A percentile compares a stretch with the other conserved stretches of the same genome.
Conservation (phyloP, 2,329 filamentous ascomycete genomes). For the Fusarium anthophilum region DNA sequence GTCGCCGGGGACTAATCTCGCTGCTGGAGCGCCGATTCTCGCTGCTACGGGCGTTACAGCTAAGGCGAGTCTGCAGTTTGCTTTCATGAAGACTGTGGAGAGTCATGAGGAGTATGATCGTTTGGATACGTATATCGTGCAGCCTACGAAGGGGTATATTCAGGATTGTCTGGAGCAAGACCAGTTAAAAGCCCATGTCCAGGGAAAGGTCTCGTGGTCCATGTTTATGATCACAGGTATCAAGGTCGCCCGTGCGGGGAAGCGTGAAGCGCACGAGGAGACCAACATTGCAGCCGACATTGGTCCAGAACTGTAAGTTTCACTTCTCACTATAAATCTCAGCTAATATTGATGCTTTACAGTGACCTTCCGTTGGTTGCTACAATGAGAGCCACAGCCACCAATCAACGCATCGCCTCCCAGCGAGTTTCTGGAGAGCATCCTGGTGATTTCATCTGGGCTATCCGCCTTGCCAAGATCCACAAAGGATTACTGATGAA, state of each 20-base stretch:
- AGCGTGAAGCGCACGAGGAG: fast-evolving
- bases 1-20: fast-evolving
- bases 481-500: neutral
- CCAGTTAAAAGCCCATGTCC: fast-evolving
- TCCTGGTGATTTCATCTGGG: neutral
- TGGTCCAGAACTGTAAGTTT: neutral
- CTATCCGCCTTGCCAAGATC: neutral
- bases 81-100: neutral
- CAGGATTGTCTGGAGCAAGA: neutral
- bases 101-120: neutral
- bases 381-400: neutral
- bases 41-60: neutral
- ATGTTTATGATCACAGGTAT: neutral
- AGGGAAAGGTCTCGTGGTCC: neutral
- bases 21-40: fast-evolving
- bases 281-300: fast-evolving
- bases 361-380: neutral
- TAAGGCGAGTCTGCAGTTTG: neutral
- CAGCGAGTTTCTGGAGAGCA: neutral
- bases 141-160: neutral
- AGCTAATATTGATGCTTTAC: fast-evolving
- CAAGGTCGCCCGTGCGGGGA: neutral
- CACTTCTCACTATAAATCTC: fast-evolving
- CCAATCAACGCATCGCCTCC: neutral
- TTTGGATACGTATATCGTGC: neutral